Base-by-base conservation (phyloP, 495 filamentous ascomycete genomes). In the Chaetomidium leptoderma region DNA sequence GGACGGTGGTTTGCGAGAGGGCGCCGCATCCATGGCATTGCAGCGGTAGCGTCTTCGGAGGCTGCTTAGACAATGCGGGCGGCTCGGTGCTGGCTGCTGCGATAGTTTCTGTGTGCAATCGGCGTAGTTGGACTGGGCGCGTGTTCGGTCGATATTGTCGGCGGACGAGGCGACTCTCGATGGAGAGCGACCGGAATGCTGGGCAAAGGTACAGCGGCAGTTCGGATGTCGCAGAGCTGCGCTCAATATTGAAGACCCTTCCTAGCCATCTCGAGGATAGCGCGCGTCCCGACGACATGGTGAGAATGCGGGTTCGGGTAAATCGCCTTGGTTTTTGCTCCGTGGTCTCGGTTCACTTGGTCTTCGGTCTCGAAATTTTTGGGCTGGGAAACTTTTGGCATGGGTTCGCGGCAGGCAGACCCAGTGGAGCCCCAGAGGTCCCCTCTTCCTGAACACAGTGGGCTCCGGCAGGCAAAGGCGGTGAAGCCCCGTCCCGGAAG, bases 21-120 rank as follows among this genome's bases (percentile, higher is more conserved):
- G 92, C 95, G 45, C 93, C 93, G 69, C 93, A 99, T 53, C 93
- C 93, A 21, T 88, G 83, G 67, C 93, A 99, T 63, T 80, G 77
- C 4, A 67, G 58, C 1, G 88, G 88, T 4, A 90, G 70, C 35
- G 65, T 53, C 37, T 62, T 67, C 29, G 51, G 9, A 6, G 32
- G 33, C 16, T 40, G 39, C 40, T 29, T 53, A 26, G 21, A n/a
- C 43, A 17, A 24, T 10, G 29, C 37, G n/a, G 47, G 39, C 16
- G 23, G n/a, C 21, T 51, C 60, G 35, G 21, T n/a, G 13, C 10
- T 23, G 10, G 30, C 16, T 2, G 23, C 42, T 14, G 53, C 24
- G 11, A 47, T 30, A 26, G 65, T 26, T 33, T 74, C 52, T 9
- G 57, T 49, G 47, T 74, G 72, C 39, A 72, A 59, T 27, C 64